Conservation (phyloP, 2,329 filamentous ascomycete species). For the Diaporthe ampelina region DNA sequence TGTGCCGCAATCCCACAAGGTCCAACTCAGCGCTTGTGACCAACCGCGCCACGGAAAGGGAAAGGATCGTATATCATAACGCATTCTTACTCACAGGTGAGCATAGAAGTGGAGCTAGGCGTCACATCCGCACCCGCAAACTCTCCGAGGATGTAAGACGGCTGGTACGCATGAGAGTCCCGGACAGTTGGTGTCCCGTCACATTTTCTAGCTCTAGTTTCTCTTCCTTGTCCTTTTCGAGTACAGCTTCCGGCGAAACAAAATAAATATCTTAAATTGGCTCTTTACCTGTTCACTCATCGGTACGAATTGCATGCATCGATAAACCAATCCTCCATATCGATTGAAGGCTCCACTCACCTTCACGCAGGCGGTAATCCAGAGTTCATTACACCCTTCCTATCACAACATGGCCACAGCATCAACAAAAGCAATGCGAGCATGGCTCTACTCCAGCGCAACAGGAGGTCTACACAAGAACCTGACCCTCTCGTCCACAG, state of each 20-base stretch:
- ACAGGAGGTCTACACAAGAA: conserved; percentile 9
- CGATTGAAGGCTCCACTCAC: no score
- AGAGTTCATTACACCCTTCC: no score
- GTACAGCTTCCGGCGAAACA: no score
- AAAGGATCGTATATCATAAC: neutral
- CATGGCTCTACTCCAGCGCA: conserved; percentile 22
- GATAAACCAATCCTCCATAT: neutral
- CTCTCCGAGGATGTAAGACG: neutral
- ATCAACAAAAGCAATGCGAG: conserved; percentile 5
- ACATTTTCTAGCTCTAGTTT: neutral
- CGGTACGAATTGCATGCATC: neutral
- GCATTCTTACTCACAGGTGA: neutral
- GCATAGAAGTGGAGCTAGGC: neutral
- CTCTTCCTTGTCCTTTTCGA: neutral
- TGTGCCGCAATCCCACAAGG: neutral
- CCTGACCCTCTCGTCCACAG: conserved; percentile 4
- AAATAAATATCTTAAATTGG: neutral
- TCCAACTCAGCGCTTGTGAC: neutral
- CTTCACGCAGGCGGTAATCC: neutral
- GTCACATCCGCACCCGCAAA: neutral
- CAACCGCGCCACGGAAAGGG: neutral
- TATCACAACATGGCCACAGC: neutral
- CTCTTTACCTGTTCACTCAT: neutral
- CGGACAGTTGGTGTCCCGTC: neutral
- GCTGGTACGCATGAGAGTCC: neutral